Evolutionary conservation across 352 stramenopile species (phyloP).

Genomic region (Pythium diclinum): DNA sequence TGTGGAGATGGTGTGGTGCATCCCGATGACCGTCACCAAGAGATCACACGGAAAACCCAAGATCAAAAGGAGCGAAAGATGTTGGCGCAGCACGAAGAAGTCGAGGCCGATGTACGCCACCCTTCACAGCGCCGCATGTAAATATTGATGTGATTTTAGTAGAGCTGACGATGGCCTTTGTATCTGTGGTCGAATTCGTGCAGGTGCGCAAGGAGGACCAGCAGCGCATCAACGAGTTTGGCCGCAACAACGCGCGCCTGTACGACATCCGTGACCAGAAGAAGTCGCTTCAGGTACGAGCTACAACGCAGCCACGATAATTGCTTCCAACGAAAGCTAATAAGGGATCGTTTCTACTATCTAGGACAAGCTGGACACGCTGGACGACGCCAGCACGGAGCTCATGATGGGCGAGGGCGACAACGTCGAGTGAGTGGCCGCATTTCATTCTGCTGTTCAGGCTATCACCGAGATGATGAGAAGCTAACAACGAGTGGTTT

Average conservation of each 20-base stretch:
- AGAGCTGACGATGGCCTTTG: not conserved
- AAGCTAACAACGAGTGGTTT: not conserved
- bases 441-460: not conserved
- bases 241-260: conserved; percentile 92
- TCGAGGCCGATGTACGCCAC: conserved; percentile 70
- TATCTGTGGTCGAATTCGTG: not conserved
- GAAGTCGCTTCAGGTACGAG: conserved; percentile 80
- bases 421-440: conserved; percentile 58
- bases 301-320: not conserved
- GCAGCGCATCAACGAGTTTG: conserved; percentile 98
- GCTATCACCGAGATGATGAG: not conserved
- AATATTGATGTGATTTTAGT: not conserved
- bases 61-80: conserved; percentile 32
- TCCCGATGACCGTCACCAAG: conserved; percentile 6
- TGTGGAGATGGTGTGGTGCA: conserved; percentile 21
- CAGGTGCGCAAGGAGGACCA: conserved; percentile 96
- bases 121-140: not conserved
- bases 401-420: conserved; percentile 95
- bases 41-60: not conserved
- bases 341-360: not conserved
- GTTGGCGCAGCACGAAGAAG: conserved; percentile 79
- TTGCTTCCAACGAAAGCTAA: not conserved
- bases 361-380: conserved; percentile 92
- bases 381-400: conserved; percentile 97
- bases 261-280: conserved; percentile 91